Percentiles rank a stretch among this genome's conserved stretches.
Conservation (phyloP, 139 green algal genomes). For the Chlorella sp. region DNA sequence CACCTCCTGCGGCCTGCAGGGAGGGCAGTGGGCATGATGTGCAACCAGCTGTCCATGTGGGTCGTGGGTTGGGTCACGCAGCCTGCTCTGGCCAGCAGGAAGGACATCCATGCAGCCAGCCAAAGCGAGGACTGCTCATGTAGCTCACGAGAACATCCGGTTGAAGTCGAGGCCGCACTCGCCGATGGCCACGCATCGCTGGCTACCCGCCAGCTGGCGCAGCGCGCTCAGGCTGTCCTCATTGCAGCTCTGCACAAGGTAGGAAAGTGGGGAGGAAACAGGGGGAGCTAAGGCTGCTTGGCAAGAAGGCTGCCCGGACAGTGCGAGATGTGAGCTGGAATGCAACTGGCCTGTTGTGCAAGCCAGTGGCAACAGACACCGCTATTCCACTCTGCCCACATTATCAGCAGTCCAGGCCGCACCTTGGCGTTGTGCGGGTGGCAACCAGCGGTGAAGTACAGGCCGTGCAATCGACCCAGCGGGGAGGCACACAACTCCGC, state of each 20-base stretch:
- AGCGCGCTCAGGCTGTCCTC: slow-evolving; percentile 53
- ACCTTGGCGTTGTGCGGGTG: slow-evolving; percentile 82
- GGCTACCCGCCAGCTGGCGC: slow-evolving; percentile 47
- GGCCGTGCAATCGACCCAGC: not conserved
- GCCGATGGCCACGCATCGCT: slow-evolving; percentile 64
- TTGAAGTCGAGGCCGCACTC: slow-evolving; percentile 88
- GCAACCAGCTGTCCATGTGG: too few species aligned
- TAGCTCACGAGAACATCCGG: slow-evolving; percentile 67
- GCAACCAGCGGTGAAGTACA: slow-evolving; percentile 81
- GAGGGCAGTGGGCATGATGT: not conserved
- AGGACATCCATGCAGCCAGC: too few species aligned
- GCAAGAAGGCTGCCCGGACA: too few species aligned
- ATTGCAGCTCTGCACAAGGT: slow-evolving; percentile 44
- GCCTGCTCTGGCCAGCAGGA: too few species aligned
- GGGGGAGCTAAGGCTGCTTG: too few species aligned
- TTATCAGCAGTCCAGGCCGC: not conserved
- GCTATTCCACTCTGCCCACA: not conserved
- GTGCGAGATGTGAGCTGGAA: too few species aligned
- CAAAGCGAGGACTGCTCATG: too few species aligned
- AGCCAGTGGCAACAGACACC: not conserved
- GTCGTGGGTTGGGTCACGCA: too few species aligned
- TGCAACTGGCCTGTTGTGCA: not conserved
- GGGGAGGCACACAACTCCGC: not conserved
- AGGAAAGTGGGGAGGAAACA: not conserved
- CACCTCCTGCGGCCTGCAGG: slow-evolving; percentile 57